Conservation (phyloP, 2,329 filamentous ascomycete species). For the Emergomyces pasteurianus region DNA sequence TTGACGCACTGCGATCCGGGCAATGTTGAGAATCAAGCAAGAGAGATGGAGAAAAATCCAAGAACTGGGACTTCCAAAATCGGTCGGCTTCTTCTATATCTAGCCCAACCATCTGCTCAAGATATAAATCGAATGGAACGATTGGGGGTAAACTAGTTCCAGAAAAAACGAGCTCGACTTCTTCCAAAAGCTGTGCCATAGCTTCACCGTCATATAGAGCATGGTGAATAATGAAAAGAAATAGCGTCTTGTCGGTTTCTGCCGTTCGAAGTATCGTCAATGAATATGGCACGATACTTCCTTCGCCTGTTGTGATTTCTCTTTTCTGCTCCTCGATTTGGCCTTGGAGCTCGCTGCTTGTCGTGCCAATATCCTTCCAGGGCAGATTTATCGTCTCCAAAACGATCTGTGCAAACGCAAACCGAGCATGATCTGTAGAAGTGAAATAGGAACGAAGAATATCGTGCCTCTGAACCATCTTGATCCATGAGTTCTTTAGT, state of each 20-base stretch:
- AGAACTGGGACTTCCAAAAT: conserved; percentile 56
- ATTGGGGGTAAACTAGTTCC: conserved; percentile 37
- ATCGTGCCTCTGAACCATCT: conserved; percentile 53
- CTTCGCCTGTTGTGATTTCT: conserved; percentile 12
- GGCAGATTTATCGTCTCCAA: conserved; percentile 37
- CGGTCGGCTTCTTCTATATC: conserved; percentile 39
- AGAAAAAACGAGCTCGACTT: conserved; percentile 51
- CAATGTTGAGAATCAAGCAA: conserved; percentile 1
- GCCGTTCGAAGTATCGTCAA: conserved; percentile 12
- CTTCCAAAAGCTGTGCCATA: conserved; percentile 55
- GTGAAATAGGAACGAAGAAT: conserved; percentile 70
- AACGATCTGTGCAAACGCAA: conserved; percentile 63
- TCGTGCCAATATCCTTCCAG: conserved; percentile 38
- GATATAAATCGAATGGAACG: conserved; percentile 50
- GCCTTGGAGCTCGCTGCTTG: conserved; percentile 20
- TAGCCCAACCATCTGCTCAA: conserved; percentile 45
- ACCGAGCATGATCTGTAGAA: conserved; percentile 46
- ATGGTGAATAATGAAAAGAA: conserved; percentile 56
- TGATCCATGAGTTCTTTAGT: conserved; percentile 50
- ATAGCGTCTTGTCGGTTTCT: conserved; percentile 6
- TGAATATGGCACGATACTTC: conserved; percentile 20
- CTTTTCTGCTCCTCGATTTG: conserved; percentile 36
- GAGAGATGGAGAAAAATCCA: conserved; percentile 38
- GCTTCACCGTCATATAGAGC: conserved; percentile 78
- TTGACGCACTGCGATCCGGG: background rate